Evolutionary conservation across 306 rosid genomes (phyloP).

Genomic region (Prunus dulcis): DNA sequence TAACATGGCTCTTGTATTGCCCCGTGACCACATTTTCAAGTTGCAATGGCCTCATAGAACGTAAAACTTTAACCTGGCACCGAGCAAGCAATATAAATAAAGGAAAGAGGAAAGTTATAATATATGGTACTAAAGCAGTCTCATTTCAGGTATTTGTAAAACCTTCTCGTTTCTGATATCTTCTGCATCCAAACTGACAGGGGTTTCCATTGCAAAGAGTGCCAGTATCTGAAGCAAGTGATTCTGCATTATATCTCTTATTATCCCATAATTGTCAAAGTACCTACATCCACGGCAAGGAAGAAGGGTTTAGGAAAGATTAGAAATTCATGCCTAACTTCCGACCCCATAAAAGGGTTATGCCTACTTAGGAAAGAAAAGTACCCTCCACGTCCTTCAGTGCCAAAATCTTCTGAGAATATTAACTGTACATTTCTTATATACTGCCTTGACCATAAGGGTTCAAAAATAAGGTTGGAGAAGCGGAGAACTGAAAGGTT

Average conservation of each 20-base stretch:
- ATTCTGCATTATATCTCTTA: constrained; percentile 94
- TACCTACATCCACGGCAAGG: constrained; percentile 44
- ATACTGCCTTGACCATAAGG: constrained; percentile 94
- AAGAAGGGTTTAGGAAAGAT: constrained; percentile 24
- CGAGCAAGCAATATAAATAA: constrained; percentile 19
- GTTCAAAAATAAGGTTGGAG: constrained; percentile 89
- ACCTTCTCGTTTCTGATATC: constrained; percentile 97
- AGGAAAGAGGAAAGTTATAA: neutral
- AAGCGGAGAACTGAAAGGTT: constrained; percentile 91
- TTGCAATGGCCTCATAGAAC: constrained; percentile 78
- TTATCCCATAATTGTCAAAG: constrained; percentile 82
- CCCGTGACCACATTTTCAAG: constrained; percentile 63
- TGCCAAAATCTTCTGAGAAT: constrained; percentile 95
- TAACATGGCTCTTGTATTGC: constrained; percentile 83
- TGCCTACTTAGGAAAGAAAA: constrained; percentile 19
- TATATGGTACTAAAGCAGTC: neutral
- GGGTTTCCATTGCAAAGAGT: constrained; percentile 97
- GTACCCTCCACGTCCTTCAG: constrained; percentile 99
- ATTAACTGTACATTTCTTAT: constrained; percentile 81
- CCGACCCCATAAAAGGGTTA: neutral
- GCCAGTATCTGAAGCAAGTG: constrained; percentile 93
- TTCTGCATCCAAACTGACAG: constrained; percentile 91
- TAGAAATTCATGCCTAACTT: constrained; percentile 15
- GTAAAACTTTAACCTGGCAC: constrained; percentile 81
- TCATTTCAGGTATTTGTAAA: constrained; percentile 10